Percentiles rank a stretch among this genome's conserved stretches.
These are phyloP conservation scores for Trifolium fragiferum DNA, from an alignment of 306 rosid genomes.

Conservation along the genomic window DNA sequence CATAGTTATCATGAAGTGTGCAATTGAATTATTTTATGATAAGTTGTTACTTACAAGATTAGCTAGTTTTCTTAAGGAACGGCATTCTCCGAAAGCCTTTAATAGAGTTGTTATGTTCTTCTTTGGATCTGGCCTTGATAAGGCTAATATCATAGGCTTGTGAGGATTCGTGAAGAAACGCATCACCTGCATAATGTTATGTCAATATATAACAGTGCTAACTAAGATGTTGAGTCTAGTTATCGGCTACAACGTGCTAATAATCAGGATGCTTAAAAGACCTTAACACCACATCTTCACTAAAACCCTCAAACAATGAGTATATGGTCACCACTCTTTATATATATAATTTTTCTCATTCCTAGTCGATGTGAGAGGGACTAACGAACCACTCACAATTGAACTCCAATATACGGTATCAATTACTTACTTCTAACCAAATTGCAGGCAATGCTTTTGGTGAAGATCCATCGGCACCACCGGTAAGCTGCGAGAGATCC, in stretches of 20 bases:
- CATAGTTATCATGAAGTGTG: conserved; percentile 7
- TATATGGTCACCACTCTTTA: neutral
- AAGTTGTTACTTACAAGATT: conserved; percentile 69
- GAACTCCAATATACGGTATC: neutral
- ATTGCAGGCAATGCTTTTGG: conserved; percentile 76
- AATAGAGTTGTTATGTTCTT: conserved; percentile 84
- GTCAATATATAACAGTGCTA: conserved; percentile 6
- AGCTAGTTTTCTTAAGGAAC: conserved; percentile 81
- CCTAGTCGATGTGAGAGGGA: neutral
- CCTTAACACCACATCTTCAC: neutral
- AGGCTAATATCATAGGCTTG: conserved; percentile 88
- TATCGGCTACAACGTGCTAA: neutral
- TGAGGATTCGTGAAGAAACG: conserved; percentile 90
- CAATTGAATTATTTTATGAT: conserved; percentile 34
- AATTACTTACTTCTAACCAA: conserved; percentile 82
- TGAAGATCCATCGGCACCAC: conserved; percentile 55
- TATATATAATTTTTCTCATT: neutral
- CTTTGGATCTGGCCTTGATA: conserved; percentile 93
- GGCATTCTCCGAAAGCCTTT: conserved; percentile 88
- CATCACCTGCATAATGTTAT: conserved; percentile 62
- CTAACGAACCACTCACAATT: neutral
- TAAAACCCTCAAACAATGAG: neutral
- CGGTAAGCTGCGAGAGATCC: conserved; percentile 60
- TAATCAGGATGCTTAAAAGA: neutral
- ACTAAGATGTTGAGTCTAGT: neutral